Evolutionary conservation across 179 eudicot species (phyloP).

Genomic region (Gypsophila paniculata): DNA sequence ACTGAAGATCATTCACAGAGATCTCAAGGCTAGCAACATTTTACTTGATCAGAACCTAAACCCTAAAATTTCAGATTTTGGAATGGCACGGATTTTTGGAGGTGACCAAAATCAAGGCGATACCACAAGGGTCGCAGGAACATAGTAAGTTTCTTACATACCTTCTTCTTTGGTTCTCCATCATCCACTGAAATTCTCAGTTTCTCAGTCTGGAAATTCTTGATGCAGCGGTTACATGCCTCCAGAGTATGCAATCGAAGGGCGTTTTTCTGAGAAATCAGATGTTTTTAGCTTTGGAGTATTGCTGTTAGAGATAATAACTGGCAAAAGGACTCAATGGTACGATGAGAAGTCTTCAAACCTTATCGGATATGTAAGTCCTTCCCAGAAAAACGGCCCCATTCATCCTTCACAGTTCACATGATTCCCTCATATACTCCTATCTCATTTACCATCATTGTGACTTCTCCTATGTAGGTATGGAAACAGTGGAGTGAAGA

Average conservation of each 20-base stretch:
- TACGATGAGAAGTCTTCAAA: slow-evolving; percentile 15
- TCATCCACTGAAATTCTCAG: neutral
- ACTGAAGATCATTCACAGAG: slow-evolving; percentile 42
- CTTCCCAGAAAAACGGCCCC: neutral
- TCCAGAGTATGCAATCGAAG: slow-evolving; percentile 52
- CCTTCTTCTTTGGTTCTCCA: neutral
- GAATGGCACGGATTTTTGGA: slow-evolving; percentile 45
- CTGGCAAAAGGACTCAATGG: slow-evolving; percentile 38
- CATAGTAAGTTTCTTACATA: slow-evolving; percentile 31
- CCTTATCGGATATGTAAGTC: slow-evolving; percentile 29
- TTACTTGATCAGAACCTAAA: slow-evolving; percentile 23
- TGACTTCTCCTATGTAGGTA: slow-evolving; percentile 19
- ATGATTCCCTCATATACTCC: neutral
- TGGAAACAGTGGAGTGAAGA: slow-evolving; percentile 40
- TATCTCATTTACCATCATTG: neutral
- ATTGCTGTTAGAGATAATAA: slow-evolving; percentile 42
- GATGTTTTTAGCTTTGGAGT: slow-evolving; percentile 50
- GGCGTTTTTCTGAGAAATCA: slow-evolving; percentile 49
- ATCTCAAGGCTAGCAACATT: slow-evolving; percentile 31
- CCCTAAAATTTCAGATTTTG: slow-evolving; percentile 53
- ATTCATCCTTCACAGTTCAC: neutral
- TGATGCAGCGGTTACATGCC: slow-evolving; percentile 49
- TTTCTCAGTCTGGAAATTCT: neutral
- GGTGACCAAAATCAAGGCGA: slow-evolving; percentile 37
- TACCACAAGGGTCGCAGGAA: slow-evolving; percentile 41